phyloP scores from a whole-genome alignment of 169 alveolate genomes.

The Eimeria falciformis region DNA sequence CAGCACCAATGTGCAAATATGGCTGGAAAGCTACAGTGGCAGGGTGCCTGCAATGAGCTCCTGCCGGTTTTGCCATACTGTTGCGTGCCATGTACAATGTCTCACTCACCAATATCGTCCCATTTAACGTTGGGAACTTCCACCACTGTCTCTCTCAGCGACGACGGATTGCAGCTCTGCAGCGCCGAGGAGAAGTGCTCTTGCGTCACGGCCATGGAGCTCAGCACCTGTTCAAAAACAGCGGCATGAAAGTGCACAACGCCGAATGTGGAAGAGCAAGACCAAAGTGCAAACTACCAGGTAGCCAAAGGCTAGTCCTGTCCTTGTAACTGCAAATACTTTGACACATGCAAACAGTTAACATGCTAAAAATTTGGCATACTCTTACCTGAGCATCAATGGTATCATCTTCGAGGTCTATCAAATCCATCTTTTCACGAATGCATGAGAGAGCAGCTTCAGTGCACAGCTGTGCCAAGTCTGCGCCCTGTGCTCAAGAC shows the following conservation, averaged over 20 bases:
- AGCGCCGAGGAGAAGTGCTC: conserved; percentile 98
- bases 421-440: conserved; percentile 99
- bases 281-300: background rate
- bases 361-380: background rate
- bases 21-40: background rate
- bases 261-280: background rate
- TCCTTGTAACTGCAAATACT: background rate
- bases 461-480: conserved; percentile 97
- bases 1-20: conserved; percentile 61
- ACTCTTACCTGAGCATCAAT: conserved; percentile 95
- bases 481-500: conserved; percentile 91
- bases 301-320: background rate
- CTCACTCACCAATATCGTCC: conserved; percentile 99
- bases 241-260: background rate
- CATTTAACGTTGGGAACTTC: conserved; percentile 99
- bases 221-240: conserved; percentile 84
- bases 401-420: conserved; percentile 98
- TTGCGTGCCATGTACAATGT: background rate
- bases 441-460: conserved; percentile 99
- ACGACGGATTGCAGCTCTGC: conserved; percentile 98
- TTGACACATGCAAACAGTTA: background rate
- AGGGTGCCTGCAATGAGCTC: too few species aligned
- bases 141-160: conserved; percentile 98
- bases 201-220: conserved; percentile 98
- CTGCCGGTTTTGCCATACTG: background rate